These are phyloP conservation scores for Penicillium lividum DNA, from an alignment of 495 filamentous ascomycete genomes.

Conservation along the genomic window DNA sequence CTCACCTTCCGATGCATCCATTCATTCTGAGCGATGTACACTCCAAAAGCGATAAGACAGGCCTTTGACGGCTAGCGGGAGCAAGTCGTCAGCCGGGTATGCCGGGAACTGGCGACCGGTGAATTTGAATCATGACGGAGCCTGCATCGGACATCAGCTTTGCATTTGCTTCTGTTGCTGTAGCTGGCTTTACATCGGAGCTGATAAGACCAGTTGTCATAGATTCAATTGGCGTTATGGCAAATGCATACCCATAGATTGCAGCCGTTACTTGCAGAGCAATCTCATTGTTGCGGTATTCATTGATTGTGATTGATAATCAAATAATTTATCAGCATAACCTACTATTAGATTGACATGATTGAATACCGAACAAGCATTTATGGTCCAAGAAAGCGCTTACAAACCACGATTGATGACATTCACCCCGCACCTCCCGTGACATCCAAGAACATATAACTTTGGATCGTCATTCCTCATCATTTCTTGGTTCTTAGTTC, in stretches of 20 bases:
- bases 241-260: too few species aligned
- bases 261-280: too few species aligned
- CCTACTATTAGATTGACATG: background rate
- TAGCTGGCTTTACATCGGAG: conserved; percentile 12
- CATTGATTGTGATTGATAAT: background rate
- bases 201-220: too few species aligned
- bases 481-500: too few species aligned
- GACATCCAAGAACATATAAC: background rate
- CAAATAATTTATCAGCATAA: background rate
- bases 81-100: conserved; percentile 29
- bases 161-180: conserved; percentile 20
- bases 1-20: conserved; percentile 34
- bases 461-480: background rate
- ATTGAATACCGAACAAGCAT: background rate
- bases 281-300: background rate
- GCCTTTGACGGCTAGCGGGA: conserved; percentile 17
- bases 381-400: background rate
- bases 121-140: conserved; percentile 29
- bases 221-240: too few species aligned
- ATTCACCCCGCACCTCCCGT: background rate
- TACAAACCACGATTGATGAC: background rate
- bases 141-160: conserved; percentile 20
- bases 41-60: conserved; percentile 26
- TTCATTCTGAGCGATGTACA: conserved; percentile 23
- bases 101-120: conserved; percentile 27